Evolutionary conservation across 225 moss, liverwort and hornwort species (phyloP).

Genomic region (Bryum argenteum): DNA sequence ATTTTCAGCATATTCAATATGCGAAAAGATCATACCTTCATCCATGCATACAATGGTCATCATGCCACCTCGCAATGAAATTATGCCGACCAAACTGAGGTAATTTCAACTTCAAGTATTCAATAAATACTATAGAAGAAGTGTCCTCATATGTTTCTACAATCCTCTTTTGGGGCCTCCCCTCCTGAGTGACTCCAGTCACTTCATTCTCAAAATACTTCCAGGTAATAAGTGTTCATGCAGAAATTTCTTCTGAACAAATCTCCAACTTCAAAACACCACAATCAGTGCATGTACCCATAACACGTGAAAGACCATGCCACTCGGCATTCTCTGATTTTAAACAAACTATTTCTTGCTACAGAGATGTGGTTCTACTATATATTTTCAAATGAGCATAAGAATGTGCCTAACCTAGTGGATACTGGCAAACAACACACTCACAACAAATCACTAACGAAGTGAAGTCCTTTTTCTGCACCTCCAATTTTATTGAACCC

Average conservation of each 20-base stretch:
- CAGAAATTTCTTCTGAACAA: not conserved
- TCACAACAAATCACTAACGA: rapidly evolving
- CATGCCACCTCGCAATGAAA: not conserved
- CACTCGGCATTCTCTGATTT: not conserved
- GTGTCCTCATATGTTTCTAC: not conserved
- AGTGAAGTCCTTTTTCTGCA: not conserved
- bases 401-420: not conserved
- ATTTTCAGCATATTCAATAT: no score
- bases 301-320: not conserved
- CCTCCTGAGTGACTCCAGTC: rapidly evolving
- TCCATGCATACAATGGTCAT: not conserved
- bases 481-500: no score
- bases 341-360: no score
- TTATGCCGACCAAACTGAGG: not conserved
- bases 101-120: not conserved
- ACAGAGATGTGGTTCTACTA: not conserved
- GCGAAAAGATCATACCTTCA: not conserved
- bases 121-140: no score
- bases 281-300: rapidly evolving
- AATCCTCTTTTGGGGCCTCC: not conserved
- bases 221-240: not conserved
- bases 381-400: not conserved
- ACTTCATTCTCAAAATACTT: conserved; percentile 3
- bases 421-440: not conserved
- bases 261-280: not conserved